Conservation (phyloP, 805 yeast genomes). For the Yarrowia sp. region DNA sequence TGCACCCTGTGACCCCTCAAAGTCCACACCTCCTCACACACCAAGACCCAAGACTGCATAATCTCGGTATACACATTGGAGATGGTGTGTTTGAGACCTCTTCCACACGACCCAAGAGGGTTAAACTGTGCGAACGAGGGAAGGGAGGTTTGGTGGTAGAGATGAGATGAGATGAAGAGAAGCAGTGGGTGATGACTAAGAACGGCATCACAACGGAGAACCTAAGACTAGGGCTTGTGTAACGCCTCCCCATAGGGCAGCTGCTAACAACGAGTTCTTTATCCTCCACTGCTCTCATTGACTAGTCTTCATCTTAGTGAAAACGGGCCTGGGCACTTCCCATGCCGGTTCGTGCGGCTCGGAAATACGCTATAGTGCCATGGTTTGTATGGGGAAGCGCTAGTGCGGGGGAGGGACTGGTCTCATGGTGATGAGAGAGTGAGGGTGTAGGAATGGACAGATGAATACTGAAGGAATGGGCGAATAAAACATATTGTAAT, state of each 20-base stretch:
- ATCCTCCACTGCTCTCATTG: not conserved
- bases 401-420: slow-evolving; percentile 32
- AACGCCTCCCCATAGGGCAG: too few species aligned
- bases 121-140: too few species aligned
- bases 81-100: not conserved
- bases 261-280: not conserved
- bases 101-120: slow-evolving; percentile 9
- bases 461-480: not conserved
- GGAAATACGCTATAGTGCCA: not conserved
- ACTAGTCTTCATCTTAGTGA: slow-evolving; percentile 2
- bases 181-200: too few species aligned
- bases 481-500: not conserved
- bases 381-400: slow-evolving; percentile 28
- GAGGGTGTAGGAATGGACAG: not conserved
- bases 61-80: slow-evolving; percentile 2
- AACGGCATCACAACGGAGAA: too few species aligned
- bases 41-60: slow-evolving; percentile 8
- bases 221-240: too few species aligned
- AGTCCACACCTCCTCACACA: slow-evolving; percentile 10
- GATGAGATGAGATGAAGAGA: too few species aligned
- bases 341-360: slow-evolving; percentile 39
- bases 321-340: slow-evolving; percentile 1
- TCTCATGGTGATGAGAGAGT: not conserved
- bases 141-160: too few species aligned
- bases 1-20: slow-evolving; percentile 22